A percentile compares a stretch with the other conserved stretches of the same genome.
Evolutionary conservation across 371 early-diverging fungal genomes (phyloP).

Genomic region (Mucor irregularis): DNA sequence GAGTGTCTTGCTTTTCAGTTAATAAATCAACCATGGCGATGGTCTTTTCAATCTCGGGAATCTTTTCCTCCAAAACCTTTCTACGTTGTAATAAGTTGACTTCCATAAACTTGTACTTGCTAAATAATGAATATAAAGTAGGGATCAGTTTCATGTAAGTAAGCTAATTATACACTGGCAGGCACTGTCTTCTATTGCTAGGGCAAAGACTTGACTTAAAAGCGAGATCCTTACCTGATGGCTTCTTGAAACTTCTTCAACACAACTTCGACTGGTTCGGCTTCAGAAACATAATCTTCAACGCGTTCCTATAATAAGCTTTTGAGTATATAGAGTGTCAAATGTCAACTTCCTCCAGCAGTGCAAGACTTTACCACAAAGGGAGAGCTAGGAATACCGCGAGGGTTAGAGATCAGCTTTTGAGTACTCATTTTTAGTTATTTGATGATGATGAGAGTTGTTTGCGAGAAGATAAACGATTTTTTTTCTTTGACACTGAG

Average conservation of each 20-base stretch:
- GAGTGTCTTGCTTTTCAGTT: slow-evolving; percentile 59
- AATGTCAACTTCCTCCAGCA: too few relatives aligned
- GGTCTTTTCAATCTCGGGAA: slow-evolving; percentile 96
- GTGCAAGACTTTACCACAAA: slow-evolving; percentile 88
- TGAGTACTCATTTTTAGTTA: slow-evolving; percentile 34
- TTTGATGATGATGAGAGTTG: too few relatives aligned
- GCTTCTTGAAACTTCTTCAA: slow-evolving; percentile 92
- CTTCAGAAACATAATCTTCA: slow-evolving; percentile 78
- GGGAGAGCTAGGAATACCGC: slow-evolving; percentile 95
- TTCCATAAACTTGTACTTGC: slow-evolving; percentile 98
- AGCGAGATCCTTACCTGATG: slow-evolving; percentile 59
- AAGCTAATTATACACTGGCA: too few relatives aligned
- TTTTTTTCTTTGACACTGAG: background rate
- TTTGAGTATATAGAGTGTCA: background rate
- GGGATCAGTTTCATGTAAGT: background rate
- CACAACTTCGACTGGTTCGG: slow-evolving; percentile 77
- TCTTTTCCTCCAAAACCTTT: slow-evolving; percentile 82
- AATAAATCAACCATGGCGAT: slow-evolving; percentile 84
- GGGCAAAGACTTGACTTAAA: too few relatives aligned
- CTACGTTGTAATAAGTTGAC: slow-evolving; percentile 81
- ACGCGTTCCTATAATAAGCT: slow-evolving; percentile 72
- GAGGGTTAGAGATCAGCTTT: slow-evolving; percentile 77
- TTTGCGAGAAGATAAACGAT: background rate
- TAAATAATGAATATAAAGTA: slow-evolving; percentile 25
- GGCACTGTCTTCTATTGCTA: too few relatives aligned